Evolutionary conservation across 2,329 filamentous ascomycete genomes (phyloP).

Genomic region (Fusarium torreyae): DNA sequence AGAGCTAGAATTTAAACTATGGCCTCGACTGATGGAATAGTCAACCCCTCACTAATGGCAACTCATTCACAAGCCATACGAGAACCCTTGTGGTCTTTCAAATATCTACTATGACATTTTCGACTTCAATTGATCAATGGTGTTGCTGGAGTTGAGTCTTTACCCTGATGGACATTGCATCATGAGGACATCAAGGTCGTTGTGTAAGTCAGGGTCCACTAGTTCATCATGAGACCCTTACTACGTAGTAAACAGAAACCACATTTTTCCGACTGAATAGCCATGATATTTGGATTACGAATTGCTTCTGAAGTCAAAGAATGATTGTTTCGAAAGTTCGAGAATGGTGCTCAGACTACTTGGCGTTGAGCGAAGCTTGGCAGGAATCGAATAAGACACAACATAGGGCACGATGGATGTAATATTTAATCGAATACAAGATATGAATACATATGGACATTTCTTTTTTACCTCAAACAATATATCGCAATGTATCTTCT

Average conservation of each 20-base stretch:
- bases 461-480: too few species aligned
- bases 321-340: neutral
- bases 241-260: neutral
- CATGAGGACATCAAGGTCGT: slow-evolving; percentile 42
- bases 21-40: too few species aligned
- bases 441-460: too few species aligned
- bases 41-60: neutral
- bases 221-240: slow-evolving; percentile 21
- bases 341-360: neutral
- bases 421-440: too few species aligned
- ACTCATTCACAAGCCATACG: neutral
- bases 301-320: neutral
- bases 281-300: slow-evolving; percentile 1
- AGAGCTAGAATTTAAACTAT: slow-evolving; percentile 13
- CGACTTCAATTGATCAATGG: neutral
- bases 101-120: neutral
- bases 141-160: slow-evolving; percentile 3
- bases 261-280: neutral
- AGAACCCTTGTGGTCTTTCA: slow-evolving; percentile 32
- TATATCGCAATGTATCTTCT: too few species aligned
- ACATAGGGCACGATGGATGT: too few species aligned
- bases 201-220: slow-evolving; percentile 20
- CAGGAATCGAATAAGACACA: too few species aligned
- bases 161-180: slow-evolving; percentile 44
- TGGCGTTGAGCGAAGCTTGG: too few species aligned